phyloP scores from a whole-genome alignment of 495 filamentous ascomycete genomes.

The Penicillium herquei region DNA sequence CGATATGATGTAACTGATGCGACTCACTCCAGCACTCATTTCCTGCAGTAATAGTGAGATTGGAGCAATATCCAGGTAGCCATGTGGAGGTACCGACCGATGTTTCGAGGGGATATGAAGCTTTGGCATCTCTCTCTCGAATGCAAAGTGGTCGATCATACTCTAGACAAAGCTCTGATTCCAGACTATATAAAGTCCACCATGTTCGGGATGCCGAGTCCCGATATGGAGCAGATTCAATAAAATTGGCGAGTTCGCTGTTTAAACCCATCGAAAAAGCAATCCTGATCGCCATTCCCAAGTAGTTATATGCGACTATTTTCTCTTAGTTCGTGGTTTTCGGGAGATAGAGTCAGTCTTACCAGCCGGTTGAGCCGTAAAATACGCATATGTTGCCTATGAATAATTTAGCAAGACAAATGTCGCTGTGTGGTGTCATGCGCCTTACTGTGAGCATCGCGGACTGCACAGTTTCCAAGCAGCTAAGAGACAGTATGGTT shows the following conservation, averaged over 20 bases:
- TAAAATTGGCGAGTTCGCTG: neutral
- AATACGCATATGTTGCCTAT: slow-evolving; percentile 6
- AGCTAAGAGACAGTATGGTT: no score
- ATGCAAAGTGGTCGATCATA: slow-evolving; percentile 13
- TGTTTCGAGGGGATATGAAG: slow-evolving; percentile 4
- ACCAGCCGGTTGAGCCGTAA: slow-evolving; percentile 2
- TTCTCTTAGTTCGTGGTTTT: neutral
- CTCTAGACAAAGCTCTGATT: slow-evolving; percentile 13
- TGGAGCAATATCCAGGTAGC: neutral
- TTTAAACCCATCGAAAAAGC: slow-evolving; percentile 17
- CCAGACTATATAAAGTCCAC: slow-evolving; percentile 14
- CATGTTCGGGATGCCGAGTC: slow-evolving; percentile 8
- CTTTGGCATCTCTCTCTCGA: slow-evolving; percentile 13
- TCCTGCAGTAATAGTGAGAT: neutral
- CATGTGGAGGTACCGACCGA: neutral
- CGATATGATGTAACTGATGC: neutral
- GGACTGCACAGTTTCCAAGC: no score
- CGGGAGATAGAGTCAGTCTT: neutral
- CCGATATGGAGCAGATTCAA: neutral
- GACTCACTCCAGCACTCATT: neutral
- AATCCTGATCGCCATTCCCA: slow-evolving; percentile 18
- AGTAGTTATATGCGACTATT: slow-evolving; percentile 13
- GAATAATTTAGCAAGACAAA: no score
- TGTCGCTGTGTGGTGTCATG: no score
- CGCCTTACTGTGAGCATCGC: no score